These are phyloP conservation scores for Stipa capillata DNA, from an alignment of 176 grass and related monocot genomes.

Conservation along the genomic window DNA sequence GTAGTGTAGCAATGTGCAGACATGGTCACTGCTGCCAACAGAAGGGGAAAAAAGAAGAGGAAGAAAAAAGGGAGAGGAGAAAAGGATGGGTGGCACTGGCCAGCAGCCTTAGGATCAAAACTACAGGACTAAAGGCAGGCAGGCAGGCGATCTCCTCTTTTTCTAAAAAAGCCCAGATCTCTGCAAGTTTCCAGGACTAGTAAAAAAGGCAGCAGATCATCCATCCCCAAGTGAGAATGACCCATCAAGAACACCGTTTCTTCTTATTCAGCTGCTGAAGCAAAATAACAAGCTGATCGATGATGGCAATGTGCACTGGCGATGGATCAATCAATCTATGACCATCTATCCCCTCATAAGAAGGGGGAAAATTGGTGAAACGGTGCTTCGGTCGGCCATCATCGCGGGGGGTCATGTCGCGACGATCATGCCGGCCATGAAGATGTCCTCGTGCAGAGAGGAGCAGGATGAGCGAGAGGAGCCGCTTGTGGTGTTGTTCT, in stretches of 20 bases:
- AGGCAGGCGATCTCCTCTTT: constrained; percentile 13
- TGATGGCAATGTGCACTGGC: background rate
- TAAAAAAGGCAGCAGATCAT: constrained; percentile 17
- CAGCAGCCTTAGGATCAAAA: constrained; percentile 53
- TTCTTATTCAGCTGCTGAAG: constrained; percentile 24
- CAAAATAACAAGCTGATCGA: constrained; percentile 22
- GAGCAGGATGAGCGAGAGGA: constrained; percentile 38
- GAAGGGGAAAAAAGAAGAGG: background rate
- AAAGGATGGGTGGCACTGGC: constrained; percentile 15
- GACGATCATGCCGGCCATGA: constrained; percentile 68
- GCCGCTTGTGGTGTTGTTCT: constrained; percentile 22
- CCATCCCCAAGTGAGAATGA: background rate
- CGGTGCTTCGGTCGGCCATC: background rate
- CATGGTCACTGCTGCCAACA: constrained; percentile 39
- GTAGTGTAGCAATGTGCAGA: constrained; percentile 30
- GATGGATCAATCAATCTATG: background rate
- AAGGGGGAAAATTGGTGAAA: background rate
- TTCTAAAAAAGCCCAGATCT: constrained; percentile 24
- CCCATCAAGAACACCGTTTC: constrained; percentile 36
- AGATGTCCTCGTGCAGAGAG: constrained; percentile 65
- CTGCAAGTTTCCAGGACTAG: constrained; percentile 20
- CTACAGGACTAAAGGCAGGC: constrained; percentile 35
- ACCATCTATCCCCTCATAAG: background rate
- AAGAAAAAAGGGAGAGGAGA: background rate
- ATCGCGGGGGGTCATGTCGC: constrained; percentile 34